Evolutionary conservation across 2,329 filamentous ascomycete species (phyloP).

Genomic region (Nigrospora sphaerica): DNA sequence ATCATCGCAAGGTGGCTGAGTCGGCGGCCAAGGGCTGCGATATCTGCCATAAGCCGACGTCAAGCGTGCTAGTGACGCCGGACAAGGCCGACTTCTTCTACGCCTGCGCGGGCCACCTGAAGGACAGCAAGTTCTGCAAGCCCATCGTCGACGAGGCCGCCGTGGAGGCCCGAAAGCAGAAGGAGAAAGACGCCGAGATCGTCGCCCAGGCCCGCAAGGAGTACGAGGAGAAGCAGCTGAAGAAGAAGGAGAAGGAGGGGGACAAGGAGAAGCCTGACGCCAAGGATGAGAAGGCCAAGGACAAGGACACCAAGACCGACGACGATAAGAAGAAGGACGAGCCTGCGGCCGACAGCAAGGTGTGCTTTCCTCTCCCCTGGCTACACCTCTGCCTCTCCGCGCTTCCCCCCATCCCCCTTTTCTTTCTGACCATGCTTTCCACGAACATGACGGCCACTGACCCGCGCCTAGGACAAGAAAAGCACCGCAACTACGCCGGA

Average conservation of each 20-base stretch:
- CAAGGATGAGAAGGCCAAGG: constrained; percentile 37
- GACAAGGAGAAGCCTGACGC: constrained; percentile 40
- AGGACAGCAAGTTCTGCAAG: constrained; percentile 73
- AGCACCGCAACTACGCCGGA: not conserved
- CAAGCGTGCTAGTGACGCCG: constrained; percentile 80
- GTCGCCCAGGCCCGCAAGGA: constrained; percentile 63
- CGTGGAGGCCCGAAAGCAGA: constrained; percentile 56
- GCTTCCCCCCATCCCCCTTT: too few species aligned
- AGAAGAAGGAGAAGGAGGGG: constrained; percentile 61
- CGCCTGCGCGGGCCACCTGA: constrained; percentile 75
- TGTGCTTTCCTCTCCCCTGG: constrained; percentile 1
- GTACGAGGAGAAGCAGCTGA: constrained; percentile 65
- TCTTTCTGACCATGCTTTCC: too few species aligned
- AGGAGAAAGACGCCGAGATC: constrained; percentile 54
- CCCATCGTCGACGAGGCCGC: constrained; percentile 66
- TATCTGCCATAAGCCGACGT: constrained; percentile 84
- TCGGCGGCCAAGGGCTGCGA: constrained; percentile 77
- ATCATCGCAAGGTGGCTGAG: constrained; percentile 80
- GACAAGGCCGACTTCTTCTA: constrained; percentile 91
- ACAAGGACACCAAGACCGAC: constrained; percentile 33
- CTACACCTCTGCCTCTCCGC: too few species aligned
- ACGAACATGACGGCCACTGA: too few species aligned
- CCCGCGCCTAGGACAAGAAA: too few species aligned
- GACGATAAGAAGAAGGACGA: constrained; percentile 24
- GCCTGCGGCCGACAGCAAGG: constrained; percentile 21